Percentiles rank a stretch among this genome's conserved stretches.
These are phyloP conservation scores for Gastrolobium villosum DNA, from an alignment of 306 rosid genomes.

Conservation along the genomic window DNA sequence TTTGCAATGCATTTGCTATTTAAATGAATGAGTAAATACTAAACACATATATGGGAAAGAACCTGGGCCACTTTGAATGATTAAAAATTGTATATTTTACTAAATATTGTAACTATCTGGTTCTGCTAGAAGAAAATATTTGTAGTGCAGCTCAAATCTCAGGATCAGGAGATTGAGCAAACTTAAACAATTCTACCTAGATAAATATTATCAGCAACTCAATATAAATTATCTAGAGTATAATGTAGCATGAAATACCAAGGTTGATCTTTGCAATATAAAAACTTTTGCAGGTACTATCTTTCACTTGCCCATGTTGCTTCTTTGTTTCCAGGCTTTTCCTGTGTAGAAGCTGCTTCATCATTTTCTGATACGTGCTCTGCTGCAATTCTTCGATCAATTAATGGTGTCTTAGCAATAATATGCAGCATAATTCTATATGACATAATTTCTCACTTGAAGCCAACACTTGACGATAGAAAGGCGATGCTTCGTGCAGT, in stretches of 20 bases:
- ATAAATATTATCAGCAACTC: neutral
- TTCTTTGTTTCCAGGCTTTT: conserved; percentile 86
- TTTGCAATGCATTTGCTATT: neutral
- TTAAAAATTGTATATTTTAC: neutral
- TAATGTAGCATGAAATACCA: conserved; percentile 34
- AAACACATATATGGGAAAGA: neutral
- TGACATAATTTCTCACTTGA: conserved; percentile 75
- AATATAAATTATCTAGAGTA: neutral
- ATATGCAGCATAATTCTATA: conserved; percentile 72
- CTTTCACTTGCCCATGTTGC: conserved; percentile 94
- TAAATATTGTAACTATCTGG: neutral
- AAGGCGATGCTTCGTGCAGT: conserved; percentile 69
- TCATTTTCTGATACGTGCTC: conserved; percentile 79
- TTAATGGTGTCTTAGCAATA: conserved; percentile 75
- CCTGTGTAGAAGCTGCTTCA: conserved; percentile 49
- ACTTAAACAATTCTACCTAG: conserved; percentile 5
- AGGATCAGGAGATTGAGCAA: conserved; percentile 19
- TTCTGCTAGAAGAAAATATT: conserved; percentile 9
- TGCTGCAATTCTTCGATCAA: conserved; percentile 70
- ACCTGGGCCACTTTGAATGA: neutral
- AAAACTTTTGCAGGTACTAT: conserved; percentile 84
- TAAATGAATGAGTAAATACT: neutral
- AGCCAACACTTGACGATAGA: conserved; percentile 72
- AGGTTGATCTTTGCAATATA: conserved; percentile 49
- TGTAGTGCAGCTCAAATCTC: conserved; percentile 10